Evolutionary conservation across 2,329 filamentous ascomycete genomes (phyloP).

Genomic region (Sphaceloma murrayae): DNA sequence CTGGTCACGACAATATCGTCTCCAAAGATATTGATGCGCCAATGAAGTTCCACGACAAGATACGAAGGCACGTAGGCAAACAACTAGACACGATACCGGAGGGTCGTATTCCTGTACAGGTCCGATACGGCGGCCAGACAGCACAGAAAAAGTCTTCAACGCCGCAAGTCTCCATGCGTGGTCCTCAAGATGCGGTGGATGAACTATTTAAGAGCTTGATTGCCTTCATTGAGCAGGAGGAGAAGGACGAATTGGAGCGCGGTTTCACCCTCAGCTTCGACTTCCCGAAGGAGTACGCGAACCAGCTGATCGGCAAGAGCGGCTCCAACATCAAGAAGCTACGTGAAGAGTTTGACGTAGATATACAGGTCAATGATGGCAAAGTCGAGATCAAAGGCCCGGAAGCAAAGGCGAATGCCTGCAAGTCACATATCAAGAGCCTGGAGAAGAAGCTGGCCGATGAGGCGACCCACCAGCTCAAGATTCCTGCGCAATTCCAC

Average conservation of each 20-base stretch:
- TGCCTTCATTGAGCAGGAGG: constrained; percentile 76
- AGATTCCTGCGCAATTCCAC: constrained; percentile 90
- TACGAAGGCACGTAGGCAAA: constrained; percentile 48
- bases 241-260: constrained; percentile 86
- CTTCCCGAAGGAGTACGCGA: constrained; percentile 90
- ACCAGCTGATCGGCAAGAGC: constrained; percentile 63
- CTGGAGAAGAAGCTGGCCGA: constrained; percentile 79
- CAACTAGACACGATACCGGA: constrained; percentile 43
- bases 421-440: constrained; percentile 69
- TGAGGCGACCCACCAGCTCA: constrained; percentile 75
- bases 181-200: constrained; percentile 63
- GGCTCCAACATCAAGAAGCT: constrained; percentile 61
- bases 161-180: constrained; percentile 55
- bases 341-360: constrained; percentile 60
- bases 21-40: constrained; percentile 46
- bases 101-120: constrained; percentile 48
- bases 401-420: constrained; percentile 83
- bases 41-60: constrained; percentile 54
- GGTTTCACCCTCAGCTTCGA: constrained; percentile 80
- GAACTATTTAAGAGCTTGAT: constrained; percentile 62
- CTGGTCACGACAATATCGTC: constrained; percentile 46
- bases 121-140: constrained; percentile 41
- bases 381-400: constrained; percentile 94
- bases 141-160: constrained; percentile 44
- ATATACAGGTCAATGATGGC: constrained; percentile 84